Base-by-base conservation (phyloP, 2,329 filamentous ascomycete genomes). In the Penicillium griseofulvum region DNA sequence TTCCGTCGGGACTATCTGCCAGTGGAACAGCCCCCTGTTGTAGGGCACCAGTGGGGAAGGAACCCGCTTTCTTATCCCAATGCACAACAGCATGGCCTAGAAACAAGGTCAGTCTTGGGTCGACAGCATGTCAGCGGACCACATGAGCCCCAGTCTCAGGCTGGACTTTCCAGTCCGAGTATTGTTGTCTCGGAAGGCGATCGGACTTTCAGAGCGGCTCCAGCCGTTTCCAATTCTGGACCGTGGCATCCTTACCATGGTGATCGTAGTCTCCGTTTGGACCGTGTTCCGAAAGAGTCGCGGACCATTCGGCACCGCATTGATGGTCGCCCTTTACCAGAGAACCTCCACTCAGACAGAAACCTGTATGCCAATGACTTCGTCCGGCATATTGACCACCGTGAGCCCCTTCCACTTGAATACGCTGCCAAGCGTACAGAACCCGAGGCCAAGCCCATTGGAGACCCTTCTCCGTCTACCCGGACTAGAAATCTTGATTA, bases 311-410 rank as follows among this genome's bases (percentile, higher is more conserved):
- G 59, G 56, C 54, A 54, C 31, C 59, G 55, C 47, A 48, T 57
- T 59, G 52, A 63, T 56, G 56, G 56, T n/a, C 58, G 57, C 26
- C 14, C 53, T 49, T 49, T 63, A 33, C 44, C 57, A 33, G 57
- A 66, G 51, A 61, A 60, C 44, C 26, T 55, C 24, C 54, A 58
- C 33, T 56, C 59, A 24, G 65, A 61, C 42, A 67, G 65, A 41
- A 65, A 63, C 29, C 61, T 69, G 33, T 72, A 75, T 61, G 70
- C 71, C 12, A 68, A 73, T 56, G 72, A 67, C 54, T 74, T 75
- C 58, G 66, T 74, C 52, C 71, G 70, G 52, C 65, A 66, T 34
- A 58, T 74, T 63, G 67, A 68, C 49, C 55, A 65, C 28, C 64
- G 62, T 37, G 68, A 68, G 22, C 55, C 60, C 41, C 51, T 57